A percentile compares a stretch with the other conserved stretches of the same genome.
These are phyloP conservation scores for Triangularia setosa DNA, from an alignment of 2,329 filamentous ascomycete species.

Conservation along the genomic window DNA sequence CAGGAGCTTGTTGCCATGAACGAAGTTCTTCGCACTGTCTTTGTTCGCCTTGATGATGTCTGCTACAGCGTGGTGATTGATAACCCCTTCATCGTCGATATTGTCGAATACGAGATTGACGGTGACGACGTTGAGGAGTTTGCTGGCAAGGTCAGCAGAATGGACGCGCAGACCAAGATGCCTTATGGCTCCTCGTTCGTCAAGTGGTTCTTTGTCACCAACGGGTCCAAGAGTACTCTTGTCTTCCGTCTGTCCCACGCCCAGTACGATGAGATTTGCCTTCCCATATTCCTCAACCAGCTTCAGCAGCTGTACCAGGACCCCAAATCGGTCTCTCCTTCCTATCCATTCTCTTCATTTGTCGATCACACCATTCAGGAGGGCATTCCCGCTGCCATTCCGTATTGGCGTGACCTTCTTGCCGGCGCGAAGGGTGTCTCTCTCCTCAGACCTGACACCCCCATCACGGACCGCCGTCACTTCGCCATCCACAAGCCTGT, in stretches of 20 bases:
- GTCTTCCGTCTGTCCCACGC: slow-evolving; percentile 63
- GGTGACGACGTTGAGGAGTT: slow-evolving; percentile 47
- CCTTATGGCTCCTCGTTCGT: slow-evolving; percentile 58
- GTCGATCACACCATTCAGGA: slow-evolving; percentile 40
- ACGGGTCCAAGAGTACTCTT: slow-evolving; percentile 38
- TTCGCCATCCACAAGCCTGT: slow-evolving; percentile 41
- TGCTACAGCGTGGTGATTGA: slow-evolving; percentile 57
- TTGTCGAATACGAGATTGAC: slow-evolving; percentile 51
- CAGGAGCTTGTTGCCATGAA: slow-evolving; percentile 55
- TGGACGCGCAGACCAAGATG: slow-evolving; percentile 53
- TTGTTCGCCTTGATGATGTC: slow-evolving; percentile 48
- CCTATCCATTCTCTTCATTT: slow-evolving; percentile 44
- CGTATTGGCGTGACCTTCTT: slow-evolving; percentile 60
- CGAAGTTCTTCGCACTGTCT: slow-evolving; percentile 64
- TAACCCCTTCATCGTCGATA: slow-evolving; percentile 43
- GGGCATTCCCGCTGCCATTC: slow-evolving; percentile 46
- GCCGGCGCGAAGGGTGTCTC: slow-evolving; percentile 48
- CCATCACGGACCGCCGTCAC: slow-evolving; percentile 36
- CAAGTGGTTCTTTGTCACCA: slow-evolving; percentile 51
- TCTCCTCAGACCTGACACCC: slow-evolving; percentile 36
- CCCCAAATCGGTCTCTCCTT: slow-evolving; percentile 27
- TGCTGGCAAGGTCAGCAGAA: slow-evolving; percentile 48
- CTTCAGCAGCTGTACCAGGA: slow-evolving; percentile 50
- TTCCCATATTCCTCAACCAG: slow-evolving; percentile 58
- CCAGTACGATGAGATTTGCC: slow-evolving; percentile 66